A percentile compares a stretch with the other conserved stretches of the same genome.
Conservation (phyloP, 495 filamentous ascomycete genomes). For the Wilcoxina mikolae region DNA sequence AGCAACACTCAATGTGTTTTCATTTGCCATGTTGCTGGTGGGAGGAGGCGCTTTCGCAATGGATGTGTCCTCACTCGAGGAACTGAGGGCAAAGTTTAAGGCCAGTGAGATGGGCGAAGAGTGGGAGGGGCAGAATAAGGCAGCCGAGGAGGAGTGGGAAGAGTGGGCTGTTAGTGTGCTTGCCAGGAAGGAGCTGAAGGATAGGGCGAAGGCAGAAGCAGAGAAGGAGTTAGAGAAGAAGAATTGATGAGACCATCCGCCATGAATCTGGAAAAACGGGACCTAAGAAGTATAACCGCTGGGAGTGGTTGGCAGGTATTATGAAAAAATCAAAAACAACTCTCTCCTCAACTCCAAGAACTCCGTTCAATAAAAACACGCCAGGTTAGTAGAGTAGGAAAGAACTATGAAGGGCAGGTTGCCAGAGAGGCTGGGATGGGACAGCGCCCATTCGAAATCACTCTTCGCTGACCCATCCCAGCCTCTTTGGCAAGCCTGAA, state of each 20-base stretch:
- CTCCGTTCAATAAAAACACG: neutral
- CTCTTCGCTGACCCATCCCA: slow-evolving; percentile 4
- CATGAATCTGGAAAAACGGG: no score
- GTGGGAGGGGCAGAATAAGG: slow-evolving; percentile 12
- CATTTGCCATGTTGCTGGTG: slow-evolving; percentile 40
- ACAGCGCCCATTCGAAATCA: neutral
- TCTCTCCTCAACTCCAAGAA: neutral
- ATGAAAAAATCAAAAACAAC: neutral
- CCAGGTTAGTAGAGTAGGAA: neutral
- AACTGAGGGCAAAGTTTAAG: slow-evolving; percentile 37
- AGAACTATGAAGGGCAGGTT: neutral
- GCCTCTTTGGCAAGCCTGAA: slow-evolving; percentile 10
- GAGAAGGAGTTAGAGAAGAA: slow-evolving; percentile 30
- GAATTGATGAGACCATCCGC: no score
- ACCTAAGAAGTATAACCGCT: neutral
- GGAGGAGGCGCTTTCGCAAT: slow-evolving; percentile 44
- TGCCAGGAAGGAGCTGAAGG: slow-evolving; percentile 37
- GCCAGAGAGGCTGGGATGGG: neutral
- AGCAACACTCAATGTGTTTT: slow-evolving; percentile 49
- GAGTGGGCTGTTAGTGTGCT: slow-evolving; percentile 45
- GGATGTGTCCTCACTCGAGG: slow-evolving; percentile 45
- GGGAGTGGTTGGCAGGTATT: neutral
- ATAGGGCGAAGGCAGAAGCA: slow-evolving; percentile 22
- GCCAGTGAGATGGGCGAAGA: slow-evolving; percentile 30
- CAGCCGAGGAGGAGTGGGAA: slow-evolving; percentile 34